Evolutionary conservation across 176 grass and related monocot genomes (phyloP), one percentile per base, ranked within the genome.

Genomic region (Guadua angustifolia): DNA sequence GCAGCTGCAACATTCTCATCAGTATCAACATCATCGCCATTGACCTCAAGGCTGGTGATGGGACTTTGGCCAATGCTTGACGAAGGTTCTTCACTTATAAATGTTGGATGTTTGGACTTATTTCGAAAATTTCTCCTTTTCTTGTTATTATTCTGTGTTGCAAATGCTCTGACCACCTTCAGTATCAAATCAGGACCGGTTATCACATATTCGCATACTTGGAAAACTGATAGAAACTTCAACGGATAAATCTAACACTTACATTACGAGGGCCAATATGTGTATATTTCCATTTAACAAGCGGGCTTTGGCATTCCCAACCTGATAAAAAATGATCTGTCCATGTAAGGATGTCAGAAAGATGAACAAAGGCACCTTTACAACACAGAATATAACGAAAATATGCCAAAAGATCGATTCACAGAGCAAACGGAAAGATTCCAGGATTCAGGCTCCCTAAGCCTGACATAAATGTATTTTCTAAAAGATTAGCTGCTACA

Each of bases 91-190:
- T 83, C 80, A 73, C 49, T 86, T 80, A 45, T 16, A 2, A 83
- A 85, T 11, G 63, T 24, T 22, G 52, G 79, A 51, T 46, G 58
- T 72, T 90, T 71, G 45, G 83, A 61, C 70, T 71, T 47, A 71
- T 90, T 62, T 0, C 43, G 36, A 53, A 42, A 71, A 17, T 83
- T 81, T 73, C 81, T 79, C 46, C 4, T 55, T 82, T 87, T 93
- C 62, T 67, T 89, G 44, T 78, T 75, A 18, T 75, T 91, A 26
- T 85, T 93, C 72, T 78, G 73, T 65, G 77, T 36, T 52, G 91
- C 83, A 73, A 87, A 96, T 77, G 66, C 32, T 91, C 86, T 93
- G 52, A 81, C 52, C 25, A 32, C 82, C 88, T 93, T 90, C 66
- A 83, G n/a, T 68, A 83, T 36, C 0, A 58, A 56, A 81, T n/a